Evolutionary conservation across 768 basidiomycete genomes (phyloP).

Genomic region (Lactifluus volemus): DNA sequence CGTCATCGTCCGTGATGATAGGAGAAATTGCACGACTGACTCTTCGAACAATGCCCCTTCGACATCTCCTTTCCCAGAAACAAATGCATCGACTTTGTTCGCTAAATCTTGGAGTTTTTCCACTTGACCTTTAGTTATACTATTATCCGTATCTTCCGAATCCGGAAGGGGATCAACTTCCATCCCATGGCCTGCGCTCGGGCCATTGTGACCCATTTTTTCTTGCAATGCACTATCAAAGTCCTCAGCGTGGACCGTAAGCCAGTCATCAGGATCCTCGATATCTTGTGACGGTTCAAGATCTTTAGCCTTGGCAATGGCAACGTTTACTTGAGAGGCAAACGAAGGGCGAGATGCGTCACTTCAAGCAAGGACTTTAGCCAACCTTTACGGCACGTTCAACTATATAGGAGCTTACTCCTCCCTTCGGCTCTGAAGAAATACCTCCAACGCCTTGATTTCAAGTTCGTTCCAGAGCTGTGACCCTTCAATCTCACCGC

Average conservation of each 20-base stretch:
- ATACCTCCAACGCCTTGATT: conserved; percentile 56
- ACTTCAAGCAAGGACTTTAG: conserved; percentile 25
- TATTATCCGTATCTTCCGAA: conserved; percentile 36
- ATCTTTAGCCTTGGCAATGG: conserved; percentile 39
- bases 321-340: conserved; percentile 58
- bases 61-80: conserved; percentile 81
- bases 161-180: conserved; percentile 35
- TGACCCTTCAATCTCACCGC: conserved; percentile 68
- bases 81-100: conserved; percentile 79
- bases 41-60: conserved; percentile 88
- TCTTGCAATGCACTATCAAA: conserved; percentile 66
- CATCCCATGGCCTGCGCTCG: conserved; percentile 33
- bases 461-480: conserved; percentile 67
- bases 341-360: conserved; percentile 66
- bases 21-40: conserved; percentile 38
- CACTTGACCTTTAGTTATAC: conserved; percentile 55
- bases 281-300: conserved; percentile 25
- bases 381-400: neutral
- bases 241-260: conserved; percentile 66
- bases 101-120: conserved; percentile 67
- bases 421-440: conserved; percentile 48
- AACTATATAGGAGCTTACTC: conserved; percentile 46
- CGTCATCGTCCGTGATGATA: neutral
- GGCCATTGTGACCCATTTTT: conserved; percentile 23
- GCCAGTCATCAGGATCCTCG: conserved; percentile 82